Evolutionary conservation across 2,329 filamentous ascomycete species (phyloP), one percentile per base, ranked within the genome.

Genomic region (Scortechinia acanthostroma): DNA sequence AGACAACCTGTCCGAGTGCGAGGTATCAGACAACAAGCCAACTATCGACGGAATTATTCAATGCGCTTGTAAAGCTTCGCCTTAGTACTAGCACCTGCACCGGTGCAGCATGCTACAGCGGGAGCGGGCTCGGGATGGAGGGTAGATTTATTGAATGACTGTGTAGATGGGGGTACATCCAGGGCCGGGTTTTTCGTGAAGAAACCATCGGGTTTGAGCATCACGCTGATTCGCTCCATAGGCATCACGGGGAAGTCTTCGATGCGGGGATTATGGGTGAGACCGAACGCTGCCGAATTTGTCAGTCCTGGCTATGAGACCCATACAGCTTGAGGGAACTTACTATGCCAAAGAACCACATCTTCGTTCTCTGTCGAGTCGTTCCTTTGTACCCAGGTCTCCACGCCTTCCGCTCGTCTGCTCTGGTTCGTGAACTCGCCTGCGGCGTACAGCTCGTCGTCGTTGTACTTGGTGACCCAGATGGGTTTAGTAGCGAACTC

Each of bases 221-320:
- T 72, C 53, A 95, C 68, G 1, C 80, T 88, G 76, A 95, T 91
- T 1, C 88, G 86, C 69, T 91, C 86, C 0, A 79, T 86, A 0
- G 89, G 89, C 90, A 95, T 95, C 53, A 95, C 74, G 22, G 91
- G 91, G 69, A 88, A 95, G 63, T 95, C 91, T 59, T 96, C 91
- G 0, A 90, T 89, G 0, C 86, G 71, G 0, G 91, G 90, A 70
- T 95, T 91, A 60, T 95, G 91, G 1, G 86, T 91, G 25, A 95
- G 73, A 25, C 91, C 91, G 56, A 95, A 96, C 0, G 89, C 35
- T 40, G 20, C 17, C 13, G 6, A 10, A 6, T 13, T 10, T 10
- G 17, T 40, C 20, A 40, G 35, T 19, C 10, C 17, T 40, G 17
- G 17, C 10, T 6, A 10, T 15, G 6, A 40, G 6, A 40, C 10